Evolutionary conservation across 1,284 basidiomycete genomes (phyloP).

Genomic region (Pseudozyma pruni): DNA sequence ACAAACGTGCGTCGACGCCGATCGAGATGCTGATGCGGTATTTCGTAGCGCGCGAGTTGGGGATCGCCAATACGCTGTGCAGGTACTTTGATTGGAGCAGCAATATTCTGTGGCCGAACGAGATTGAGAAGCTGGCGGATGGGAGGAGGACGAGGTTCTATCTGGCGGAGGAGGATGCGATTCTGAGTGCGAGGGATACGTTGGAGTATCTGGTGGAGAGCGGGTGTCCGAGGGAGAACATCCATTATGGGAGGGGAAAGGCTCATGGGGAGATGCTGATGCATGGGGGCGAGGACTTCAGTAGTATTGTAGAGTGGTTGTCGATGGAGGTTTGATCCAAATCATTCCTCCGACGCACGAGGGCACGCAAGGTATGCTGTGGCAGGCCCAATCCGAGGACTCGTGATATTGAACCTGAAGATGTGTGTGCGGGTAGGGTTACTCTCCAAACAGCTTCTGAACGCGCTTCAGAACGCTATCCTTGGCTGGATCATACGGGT

Average conservation of each 20-base stretch:
- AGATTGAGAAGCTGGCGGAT: slow-evolving; percentile 47
- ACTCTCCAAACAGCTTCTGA: slow-evolving; percentile 73
- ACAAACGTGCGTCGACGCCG: slow-evolving; percentile 52
- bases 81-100: slow-evolving; percentile 62
- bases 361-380: too few relatives aligned
- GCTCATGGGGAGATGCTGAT: slow-evolving; percentile 58
- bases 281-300: slow-evolving; percentile 45
- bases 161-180: slow-evolving; percentile 58
- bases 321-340: slow-evolving; percentile 17
- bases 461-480: slow-evolving; percentile 97
- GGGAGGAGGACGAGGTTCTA: slow-evolving; percentile 41
- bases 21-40: slow-evolving; percentile 60
- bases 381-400: too few relatives aligned
- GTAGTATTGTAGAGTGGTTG: slow-evolving; percentile 38
- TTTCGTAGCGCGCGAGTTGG: slow-evolving; percentile 59
- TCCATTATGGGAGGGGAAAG: slow-evolving; percentile 30
- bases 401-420: too few relatives aligned
- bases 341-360: too few relatives aligned
- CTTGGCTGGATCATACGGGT: slow-evolving; percentile 82
- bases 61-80: slow-evolving; percentile 55
- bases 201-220: slow-evolving; percentile 49
- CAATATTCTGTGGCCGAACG: slow-evolving; percentile 62
- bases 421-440: too few relatives aligned
- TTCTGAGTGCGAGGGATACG: slow-evolving; percentile 51
- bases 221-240: slow-evolving; percentile 42